Evolutionary conservation across 306 rosid species (phyloP), one percentile per base, ranked within the genome.

Genomic region (Dalbergia oliveri): DNA sequence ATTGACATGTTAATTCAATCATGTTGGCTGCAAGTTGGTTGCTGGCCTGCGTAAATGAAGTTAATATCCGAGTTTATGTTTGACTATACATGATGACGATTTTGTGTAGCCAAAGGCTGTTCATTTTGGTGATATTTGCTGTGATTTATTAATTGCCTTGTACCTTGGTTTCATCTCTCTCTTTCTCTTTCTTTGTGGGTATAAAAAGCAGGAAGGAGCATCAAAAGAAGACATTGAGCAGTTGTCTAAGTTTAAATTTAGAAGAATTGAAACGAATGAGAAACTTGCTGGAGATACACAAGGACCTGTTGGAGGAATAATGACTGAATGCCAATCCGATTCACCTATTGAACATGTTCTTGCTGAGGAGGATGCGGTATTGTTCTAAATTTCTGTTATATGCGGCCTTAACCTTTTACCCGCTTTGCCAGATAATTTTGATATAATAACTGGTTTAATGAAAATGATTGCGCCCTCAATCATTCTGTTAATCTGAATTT

Each of bases 211-310:
- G 99, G 99, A 94, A 85, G 99, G 99, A 9, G 97, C 99, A 81
- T 87, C 99, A 71, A 93, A 91, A 87, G 97, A 94, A 85, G 99
- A 94, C 68, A 84, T 93, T 78, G 99, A 94, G 37, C 94, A 93
- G 79, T 68, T 94, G 81, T 44, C 95, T 39, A 94, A 88, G 83
- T 94, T 88, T 84, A 92, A 93, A 77, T 94, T 93, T 87, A 83
- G 82, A 69, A 87, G 76, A 86, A 56, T 82, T 63, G 88, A 75
- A 12, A 73, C 64, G 67, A 75, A 69, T 53, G 97, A 88, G 83
- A 94, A 93, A 81, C 83, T 77, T 60, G 78, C 80, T 5, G 71
- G 85, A 9, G 90, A 83, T 66, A 78, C 47, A 66, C 89, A 85
- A 83, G 92, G 83, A 69, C 87, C 90, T 67, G 79, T 33, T 76